Evolutionary conservation across 2,329 filamentous ascomycete species (phyloP).

Genomic region (Pezicula neosporulosa): DNA sequence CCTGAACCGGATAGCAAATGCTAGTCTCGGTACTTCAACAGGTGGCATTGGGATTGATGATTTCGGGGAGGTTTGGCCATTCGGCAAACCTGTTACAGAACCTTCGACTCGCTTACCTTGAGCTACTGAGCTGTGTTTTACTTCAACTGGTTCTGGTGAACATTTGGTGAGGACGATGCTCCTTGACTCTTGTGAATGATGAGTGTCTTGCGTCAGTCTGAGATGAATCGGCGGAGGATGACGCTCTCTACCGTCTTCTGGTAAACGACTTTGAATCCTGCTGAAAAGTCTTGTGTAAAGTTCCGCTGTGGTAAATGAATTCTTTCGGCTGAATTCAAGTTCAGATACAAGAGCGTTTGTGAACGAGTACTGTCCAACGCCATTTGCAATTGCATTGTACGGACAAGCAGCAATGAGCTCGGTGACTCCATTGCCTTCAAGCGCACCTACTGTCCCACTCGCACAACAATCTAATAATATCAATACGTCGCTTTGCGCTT

Average conservation of each 20-base stretch:
- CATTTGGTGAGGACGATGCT: too few species aligned
- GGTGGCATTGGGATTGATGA: too few species aligned
- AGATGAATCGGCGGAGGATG: too few species aligned
- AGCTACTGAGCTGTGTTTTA: too few species aligned
- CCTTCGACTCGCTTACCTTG: too few species aligned
- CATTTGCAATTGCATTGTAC: slow-evolving; percentile 53
- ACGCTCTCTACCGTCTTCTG: background rate
- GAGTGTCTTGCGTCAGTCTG: too few species aligned
- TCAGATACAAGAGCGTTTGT: slow-evolving; percentile 38
- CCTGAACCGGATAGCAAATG: slow-evolving; percentile 1
- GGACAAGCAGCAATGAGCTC: slow-evolving; percentile 35
- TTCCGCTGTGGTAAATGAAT: slow-evolving; percentile 41
- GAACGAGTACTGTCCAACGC: slow-evolving; percentile 31
- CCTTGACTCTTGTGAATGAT: too few species aligned
- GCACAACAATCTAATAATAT: slow-evolving; percentile 49
- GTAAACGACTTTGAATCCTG: slow-evolving; percentile 1
- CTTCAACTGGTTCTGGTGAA: too few species aligned
- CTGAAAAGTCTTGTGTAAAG: slow-evolving; percentile 21
- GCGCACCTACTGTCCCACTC: slow-evolving; percentile 44
- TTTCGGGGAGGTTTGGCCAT: too few species aligned
- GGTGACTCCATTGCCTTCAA: slow-evolving; percentile 2
- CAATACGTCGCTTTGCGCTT: slow-evolving; percentile 54
- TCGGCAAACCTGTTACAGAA: too few species aligned
- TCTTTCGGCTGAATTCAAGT: slow-evolving; percentile 43
- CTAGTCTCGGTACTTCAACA: background rate